Evolutionary conservation across 1,284 basidiomycete genomes (phyloP).

Genomic region (Sanghuangporus baumii): DNA sequence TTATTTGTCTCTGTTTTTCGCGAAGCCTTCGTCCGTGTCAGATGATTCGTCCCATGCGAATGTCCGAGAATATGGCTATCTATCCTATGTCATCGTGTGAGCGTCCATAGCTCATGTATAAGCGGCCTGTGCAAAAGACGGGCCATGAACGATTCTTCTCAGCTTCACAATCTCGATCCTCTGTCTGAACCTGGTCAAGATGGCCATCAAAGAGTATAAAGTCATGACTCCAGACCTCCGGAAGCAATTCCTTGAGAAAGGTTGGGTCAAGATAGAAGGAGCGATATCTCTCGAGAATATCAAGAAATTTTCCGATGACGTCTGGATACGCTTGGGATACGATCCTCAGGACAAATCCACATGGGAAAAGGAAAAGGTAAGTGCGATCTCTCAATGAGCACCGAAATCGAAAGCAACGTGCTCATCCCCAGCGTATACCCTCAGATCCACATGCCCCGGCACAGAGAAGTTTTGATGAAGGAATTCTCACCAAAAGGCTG

Average conservation of each 20-base stretch:
- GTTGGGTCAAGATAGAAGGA: conserved; percentile 30
- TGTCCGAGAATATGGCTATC: neutral
- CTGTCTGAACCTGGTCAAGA: neutral
- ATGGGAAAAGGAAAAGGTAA: conserved; percentile 29
- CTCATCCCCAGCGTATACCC: neutral
- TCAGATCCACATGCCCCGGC: conserved; percentile 32
- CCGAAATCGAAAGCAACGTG: neutral
- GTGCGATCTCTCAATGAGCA: neutral
- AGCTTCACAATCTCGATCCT: neutral
- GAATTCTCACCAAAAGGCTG: conserved; percentile 31
- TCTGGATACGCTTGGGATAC: conserved; percentile 33
- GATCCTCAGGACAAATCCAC: conserved; percentile 30
- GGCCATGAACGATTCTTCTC: neutral
- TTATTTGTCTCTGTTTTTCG: neutral
- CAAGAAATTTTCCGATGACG: conserved; percentile 27
- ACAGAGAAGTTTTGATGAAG: conserved; percentile 28
- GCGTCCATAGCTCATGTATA: neutral
- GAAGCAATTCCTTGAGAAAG: conserved; percentile 32
- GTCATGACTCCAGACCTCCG: conserved; percentile 28
- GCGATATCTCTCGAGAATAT: conserved; percentile 29
- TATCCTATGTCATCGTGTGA: neutral
- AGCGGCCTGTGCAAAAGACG: neutral
- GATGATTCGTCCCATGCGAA: neutral
- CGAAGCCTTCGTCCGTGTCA: neutral
- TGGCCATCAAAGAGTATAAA: conserved; percentile 24